Base-by-base conservation (phyloP, 495 filamentous ascomycete genomes). In the Penicillium samsonianum region DNA sequence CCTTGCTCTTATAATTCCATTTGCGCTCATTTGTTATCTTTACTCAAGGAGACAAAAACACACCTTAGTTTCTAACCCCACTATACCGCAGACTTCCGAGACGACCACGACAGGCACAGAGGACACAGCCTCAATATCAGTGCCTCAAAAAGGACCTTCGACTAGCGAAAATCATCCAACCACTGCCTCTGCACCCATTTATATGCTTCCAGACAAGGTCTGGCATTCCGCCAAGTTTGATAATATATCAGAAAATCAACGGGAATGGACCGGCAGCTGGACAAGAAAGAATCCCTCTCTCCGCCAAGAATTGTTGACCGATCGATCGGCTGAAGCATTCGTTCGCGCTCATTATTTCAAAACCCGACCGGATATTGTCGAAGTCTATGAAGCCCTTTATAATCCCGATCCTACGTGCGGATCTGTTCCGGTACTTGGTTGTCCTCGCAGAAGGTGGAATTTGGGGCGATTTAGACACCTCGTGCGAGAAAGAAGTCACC, bases 401-500 rank as follows among this genome's bases (percentile, higher is more conserved):
- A 22, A 76, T 80, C 35, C 70, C 75, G 0, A 80, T 80, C 53
- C 60, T 81, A 31, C 81, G 80, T 53, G 80, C 82, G 8, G 83
- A 86, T 62, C 71, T 86, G 16, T 72, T 86, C 30, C 81, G 82
- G 10, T 85, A 86, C 58, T 67, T 86, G 56, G 65, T 85, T 33
- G 69, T 87, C 57, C 79, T 81, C 31, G 75, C 76, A 47, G 78
- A 87, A 60, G 84, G 83, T 22, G 83, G 82, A 1, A 43, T 83
- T 9, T 87, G 80, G 63, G 80, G 78, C 59, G 83, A 86, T 60
- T 77, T 85, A 25, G 84, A 86, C 65, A 79, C 82, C 44, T 78
- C 80, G 37, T 82, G 78, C 46, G 72, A 83, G 35, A 76, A 73
- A 62, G 69, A 74, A 4, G 63, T 83, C 37, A 53, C 63, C 23